Conservation (phyloP, 2,329 filamentous ascomycete species). For the Talaromyces piceae region DNA sequence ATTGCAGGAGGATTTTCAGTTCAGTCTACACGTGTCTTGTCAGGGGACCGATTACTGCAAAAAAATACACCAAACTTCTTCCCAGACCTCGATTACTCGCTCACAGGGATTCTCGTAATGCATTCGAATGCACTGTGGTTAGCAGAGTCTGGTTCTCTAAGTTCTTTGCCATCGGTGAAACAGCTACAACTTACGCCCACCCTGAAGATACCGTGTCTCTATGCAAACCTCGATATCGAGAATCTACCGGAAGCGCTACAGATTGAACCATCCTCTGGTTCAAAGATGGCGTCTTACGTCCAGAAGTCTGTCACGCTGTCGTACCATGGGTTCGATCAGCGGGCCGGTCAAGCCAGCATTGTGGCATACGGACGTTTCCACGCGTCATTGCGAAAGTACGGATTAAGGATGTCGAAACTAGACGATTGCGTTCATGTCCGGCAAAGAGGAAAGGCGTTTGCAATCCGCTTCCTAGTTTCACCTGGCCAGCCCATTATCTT, state of each 20-base stretch:
- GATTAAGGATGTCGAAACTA: constrained; percentile 19
- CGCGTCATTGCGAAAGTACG: constrained; percentile 20
- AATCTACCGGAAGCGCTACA: constrained; percentile 25
- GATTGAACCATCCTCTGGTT: constrained; percentile 20
- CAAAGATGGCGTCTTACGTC: constrained; percentile 22
- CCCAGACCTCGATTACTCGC: constrained; percentile 27
- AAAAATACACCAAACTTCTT: constrained; percentile 19
- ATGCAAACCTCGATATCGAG: constrained; percentile 24
- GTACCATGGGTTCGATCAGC: constrained; percentile 31
- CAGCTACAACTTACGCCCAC: constrained; percentile 23
- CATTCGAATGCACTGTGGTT: constrained; percentile 31
- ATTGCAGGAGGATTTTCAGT: constrained; percentile 13
- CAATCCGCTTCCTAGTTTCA: constrained; percentile 30
- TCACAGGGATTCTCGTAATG: constrained; percentile 31
- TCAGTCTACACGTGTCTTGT: constrained; percentile 23
- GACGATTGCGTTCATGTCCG: constrained; percentile 28
- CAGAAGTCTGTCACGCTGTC: constrained; percentile 30
- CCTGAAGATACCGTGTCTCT: constrained; percentile 29
- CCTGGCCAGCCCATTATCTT: constrained; percentile 29
- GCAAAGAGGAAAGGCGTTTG: constrained; percentile 27
- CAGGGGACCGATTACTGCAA: constrained; percentile 19
- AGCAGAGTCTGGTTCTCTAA: constrained; percentile 21
- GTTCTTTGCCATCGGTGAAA: constrained; percentile 23
- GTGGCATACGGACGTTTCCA: constrained; percentile 30
- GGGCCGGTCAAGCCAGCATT: constrained; percentile 24